Conservation (phyloP, 345 rosid genomes). For the Ceriops zippeliana region DNA sequence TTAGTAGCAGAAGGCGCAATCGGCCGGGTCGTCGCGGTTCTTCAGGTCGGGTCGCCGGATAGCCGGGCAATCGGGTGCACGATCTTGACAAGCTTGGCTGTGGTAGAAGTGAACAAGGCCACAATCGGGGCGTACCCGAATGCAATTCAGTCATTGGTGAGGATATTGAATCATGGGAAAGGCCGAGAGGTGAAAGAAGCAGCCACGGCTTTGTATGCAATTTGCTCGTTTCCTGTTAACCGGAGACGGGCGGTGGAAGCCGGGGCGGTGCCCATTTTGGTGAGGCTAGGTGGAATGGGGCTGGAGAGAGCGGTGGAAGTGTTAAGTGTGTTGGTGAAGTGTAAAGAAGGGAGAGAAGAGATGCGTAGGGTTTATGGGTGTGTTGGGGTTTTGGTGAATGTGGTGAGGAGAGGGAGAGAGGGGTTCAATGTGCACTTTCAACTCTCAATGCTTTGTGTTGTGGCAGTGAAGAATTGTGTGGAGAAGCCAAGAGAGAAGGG, state of each 20-base stretch:
- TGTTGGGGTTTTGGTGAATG: constrained; percentile 54
- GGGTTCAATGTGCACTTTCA: constrained; percentile 67
- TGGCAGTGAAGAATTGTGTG: constrained; percentile 40
- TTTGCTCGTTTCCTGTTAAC: constrained; percentile 74
- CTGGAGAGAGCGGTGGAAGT: constrained; percentile 85
- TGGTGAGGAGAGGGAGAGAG: constrained; percentile 61
- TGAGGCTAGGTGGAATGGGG: constrained; percentile 56
- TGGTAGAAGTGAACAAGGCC: constrained; percentile 93
- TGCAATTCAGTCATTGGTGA: constrained; percentile 61
- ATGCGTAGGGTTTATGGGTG: constrained; percentile 55
- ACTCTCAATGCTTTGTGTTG: constrained; percentile 63
- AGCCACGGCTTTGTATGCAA: constrained; percentile 79
- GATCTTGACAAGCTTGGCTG: constrained; percentile 80
- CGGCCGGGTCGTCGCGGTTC: constrained; percentile 46
- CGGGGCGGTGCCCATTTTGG: constrained; percentile 67
- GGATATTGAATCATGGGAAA: constrained; percentile 54
- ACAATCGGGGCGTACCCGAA: constrained; percentile 77
- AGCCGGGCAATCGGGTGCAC: constrained; percentile 85
- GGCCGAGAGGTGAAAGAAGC: constrained; percentile 81
- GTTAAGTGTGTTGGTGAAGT: constrained; percentile 74
- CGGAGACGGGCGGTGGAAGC: constrained; percentile 59
- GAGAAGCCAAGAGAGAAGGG: constrained; percentile 49
- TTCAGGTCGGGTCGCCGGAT: constrained; percentile 54
- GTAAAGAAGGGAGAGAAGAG: constrained; percentile 82
- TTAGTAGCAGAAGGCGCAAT: constrained; percentile 87